Evolutionary conservation across 805 yeast species (phyloP).

Genomic region (Schizosaccharomyces pombe): DNA sequence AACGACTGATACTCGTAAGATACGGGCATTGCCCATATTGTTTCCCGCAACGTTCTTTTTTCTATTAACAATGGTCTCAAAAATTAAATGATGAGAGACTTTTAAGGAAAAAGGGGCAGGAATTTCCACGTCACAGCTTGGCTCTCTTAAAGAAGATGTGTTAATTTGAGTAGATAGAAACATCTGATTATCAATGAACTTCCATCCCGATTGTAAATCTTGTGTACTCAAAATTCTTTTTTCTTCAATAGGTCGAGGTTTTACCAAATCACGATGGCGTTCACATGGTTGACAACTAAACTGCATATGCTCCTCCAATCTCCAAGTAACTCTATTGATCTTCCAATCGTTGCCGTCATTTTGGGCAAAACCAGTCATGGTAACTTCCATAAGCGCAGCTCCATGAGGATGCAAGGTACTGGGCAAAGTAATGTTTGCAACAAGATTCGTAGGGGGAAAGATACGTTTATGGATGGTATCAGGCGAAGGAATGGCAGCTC

Average conservation of each 20-base stretch:
- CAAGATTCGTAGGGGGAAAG: conserved; percentile 85
- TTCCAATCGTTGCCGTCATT: neutral
- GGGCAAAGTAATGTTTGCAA: conserved; percentile 71
- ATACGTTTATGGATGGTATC: conserved; percentile 73
- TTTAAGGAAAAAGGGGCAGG: neutral
- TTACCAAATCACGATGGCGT: neutral
- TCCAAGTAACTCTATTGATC: neutral
- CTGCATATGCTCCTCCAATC: neutral
- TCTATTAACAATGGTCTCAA: conserved; percentile 1
- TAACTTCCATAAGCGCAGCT: conserved; percentile 58
- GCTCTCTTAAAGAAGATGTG: neutral
- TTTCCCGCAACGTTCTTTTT: neutral
- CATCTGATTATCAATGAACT: neutral
- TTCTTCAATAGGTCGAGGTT: neutral
- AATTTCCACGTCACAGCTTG: neutral
- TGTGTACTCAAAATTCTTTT: neutral
- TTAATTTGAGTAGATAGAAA: neutral
- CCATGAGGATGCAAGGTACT: conserved; percentile 76
- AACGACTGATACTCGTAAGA: conserved; percentile 81
- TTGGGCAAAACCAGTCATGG: conserved; percentile 28
- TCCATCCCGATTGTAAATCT: neutral
- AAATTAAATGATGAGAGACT: neutral
- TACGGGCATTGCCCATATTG: conserved; percentile 42
- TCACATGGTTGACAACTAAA: neutral
- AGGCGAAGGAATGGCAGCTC: conserved; percentile 60